Evolutionary conservation across 805 yeast species (phyloP), one percentile per base, ranked within the genome.

Genomic region (Candida maesae): DNA sequence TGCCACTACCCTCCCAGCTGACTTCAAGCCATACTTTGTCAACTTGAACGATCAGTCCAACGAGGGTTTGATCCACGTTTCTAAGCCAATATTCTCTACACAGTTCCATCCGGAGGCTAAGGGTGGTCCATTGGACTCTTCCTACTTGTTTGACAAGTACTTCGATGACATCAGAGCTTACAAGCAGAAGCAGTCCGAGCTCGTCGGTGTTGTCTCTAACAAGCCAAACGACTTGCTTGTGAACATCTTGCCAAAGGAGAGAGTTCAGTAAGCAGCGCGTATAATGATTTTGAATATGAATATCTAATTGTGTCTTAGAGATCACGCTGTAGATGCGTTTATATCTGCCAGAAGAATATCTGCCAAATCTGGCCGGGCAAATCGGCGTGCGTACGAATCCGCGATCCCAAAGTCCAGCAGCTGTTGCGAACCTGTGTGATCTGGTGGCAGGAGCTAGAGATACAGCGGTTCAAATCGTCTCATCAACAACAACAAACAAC

Each of bases 21-120:
- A 82, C 41, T 91, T 84, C 78, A 78, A 80, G 69, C 91, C 90
- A 55, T 91, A 82, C 64, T 93, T 93, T 62, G 76, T 90, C 53
- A 93, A 93, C 69, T 74, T 91, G 67, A 93, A 93, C 64, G 99
- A 93, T 65, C 82, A 88, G 63, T 85, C 95, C 40, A 93, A 93
- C 65, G 99, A 93, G 69, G 99, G 99, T 56, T 89, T 93, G 95
- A 83, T 80, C 56, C 99, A 93, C 66, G 74, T 70, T 42, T 60
- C 78, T 29, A 83, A 78, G 63, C 99, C 99, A 38, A 85, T 91
- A 41, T 93, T 91, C 69, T 87, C 96, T 28, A 88, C 96, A 2
- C 99, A 93, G 67, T 93, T 93, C 76, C 99, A 93, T 64, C 99
- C 99, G 36, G 99, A 93, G 67, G 98, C 99, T 43, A 91, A 89